Evolutionary conservation across 2,329 filamentous ascomycete genomes (phyloP), one percentile per base, ranked within the genome.

Genomic region (Westerdykella ornata): DNA sequence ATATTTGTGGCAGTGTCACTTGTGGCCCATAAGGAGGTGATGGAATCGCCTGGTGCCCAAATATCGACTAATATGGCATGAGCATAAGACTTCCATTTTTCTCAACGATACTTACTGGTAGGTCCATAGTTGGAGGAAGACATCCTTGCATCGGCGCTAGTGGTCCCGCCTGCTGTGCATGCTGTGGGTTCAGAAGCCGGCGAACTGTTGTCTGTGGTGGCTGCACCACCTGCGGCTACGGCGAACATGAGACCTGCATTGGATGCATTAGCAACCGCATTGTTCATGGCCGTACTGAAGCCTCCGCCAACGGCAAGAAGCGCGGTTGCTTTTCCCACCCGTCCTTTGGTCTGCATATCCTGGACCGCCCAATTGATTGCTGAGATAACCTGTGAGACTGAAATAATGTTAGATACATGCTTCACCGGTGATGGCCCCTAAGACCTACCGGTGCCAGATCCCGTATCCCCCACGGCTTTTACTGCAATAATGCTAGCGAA

Each of bases 21-120:
- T 15, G 68, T 43, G 20, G 41, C 41, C 48, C 48, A 77, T 14
- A 75, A 65, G 45, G 68, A 72, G 1, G 65, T 59, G 22, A 67
- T 56, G 6, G 51, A 44, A 11, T 50, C 50, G 6, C 63, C 63
- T 1, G 63, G 62, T 4, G 59, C 63, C 20, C 52, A 62, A 11
- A 66, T 51, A 28, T 63, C 58, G 28, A 67, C 57, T 37, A 42
- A 43, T 32, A 36, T 5, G 30, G 30, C 12, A 33, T 14, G 14
- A 17, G 30, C 5, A 17, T 54, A 62, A 15, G 30, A 32, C 2
- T 57, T 46, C n/a, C 49, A n/a, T n/a, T n/a, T n/a, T 35, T 37
- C 18, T 26, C 13, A 28, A 20, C 3, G 26, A 35, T 17, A 45
- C 43, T 30, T 41, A 49, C 44, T 38, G 2, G 31, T n/a, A 19